Conservation (phyloP, 2,329 filamentous ascomycete genomes). For the Penicillium capsulatum region DNA sequence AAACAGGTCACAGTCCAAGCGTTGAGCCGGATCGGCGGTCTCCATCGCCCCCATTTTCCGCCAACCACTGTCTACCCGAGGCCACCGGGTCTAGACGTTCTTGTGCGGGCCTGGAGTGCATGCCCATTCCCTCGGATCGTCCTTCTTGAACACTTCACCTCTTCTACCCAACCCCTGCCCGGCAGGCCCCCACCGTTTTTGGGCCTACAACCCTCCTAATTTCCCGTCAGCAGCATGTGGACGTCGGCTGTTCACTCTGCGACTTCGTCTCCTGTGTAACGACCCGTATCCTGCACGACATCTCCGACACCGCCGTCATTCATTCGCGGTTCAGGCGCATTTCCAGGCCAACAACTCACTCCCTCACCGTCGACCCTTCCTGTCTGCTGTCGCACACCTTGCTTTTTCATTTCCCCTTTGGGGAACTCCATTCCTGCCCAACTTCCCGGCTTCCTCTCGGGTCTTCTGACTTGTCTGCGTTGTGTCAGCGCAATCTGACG, state of each 20-base stretch:
- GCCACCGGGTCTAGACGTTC: slow-evolving; percentile 24
- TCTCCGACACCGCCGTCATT: slow-evolving; percentile 15
- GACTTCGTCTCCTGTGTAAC: slow-evolving; percentile 33
- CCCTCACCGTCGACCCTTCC: slow-evolving; percentile 18
- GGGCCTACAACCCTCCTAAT: background rate
- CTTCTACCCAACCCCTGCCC: slow-evolving; percentile 7
- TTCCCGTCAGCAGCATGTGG: slow-evolving; percentile 31
- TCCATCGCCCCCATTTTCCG: slow-evolving; percentile 16
- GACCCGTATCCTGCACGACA: slow-evolving; percentile 28
- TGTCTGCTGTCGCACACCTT: slow-evolving; percentile 17
- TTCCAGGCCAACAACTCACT: slow-evolving; percentile 15
- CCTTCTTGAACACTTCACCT: slow-evolving; percentile 7
- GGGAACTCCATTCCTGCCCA: slow-evolving; percentile 22
- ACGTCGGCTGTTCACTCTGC: slow-evolving; percentile 31
- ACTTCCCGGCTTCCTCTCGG: slow-evolving; percentile 32
- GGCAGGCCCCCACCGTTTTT: slow-evolving; percentile 8
- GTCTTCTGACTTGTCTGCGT: slow-evolving; percentile 34
- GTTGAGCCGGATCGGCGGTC: slow-evolving; percentile 26
- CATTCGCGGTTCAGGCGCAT: slow-evolving; percentile 17
- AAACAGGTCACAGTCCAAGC: slow-evolving; percentile 22
- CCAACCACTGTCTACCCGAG: slow-evolving; percentile 19
- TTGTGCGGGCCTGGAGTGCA: slow-evolving; percentile 14
- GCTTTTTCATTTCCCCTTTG: slow-evolving; percentile 21
- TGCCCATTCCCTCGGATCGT: slow-evolving; percentile 7
- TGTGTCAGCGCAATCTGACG: slow-evolving; percentile 28